Conservation (phyloP, 805 yeast species). For the Brettanomyces bruxellensis region DNA sequence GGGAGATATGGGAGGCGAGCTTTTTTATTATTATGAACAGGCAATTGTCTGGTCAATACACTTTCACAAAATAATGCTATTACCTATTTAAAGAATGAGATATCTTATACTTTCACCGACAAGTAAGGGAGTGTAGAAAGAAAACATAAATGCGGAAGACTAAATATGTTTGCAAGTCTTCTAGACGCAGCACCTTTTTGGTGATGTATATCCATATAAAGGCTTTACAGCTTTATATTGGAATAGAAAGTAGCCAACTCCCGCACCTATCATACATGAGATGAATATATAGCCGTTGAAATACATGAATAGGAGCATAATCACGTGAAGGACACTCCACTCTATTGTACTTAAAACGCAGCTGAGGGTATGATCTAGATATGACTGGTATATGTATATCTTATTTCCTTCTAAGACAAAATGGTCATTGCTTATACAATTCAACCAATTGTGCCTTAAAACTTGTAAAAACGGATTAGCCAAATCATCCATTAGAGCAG, state of each 20-base stretch:
- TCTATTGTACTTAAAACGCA: slow-evolving; percentile 11
- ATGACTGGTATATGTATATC: slow-evolving; percentile 10
- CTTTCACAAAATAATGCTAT: no score
- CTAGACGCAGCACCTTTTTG: slow-evolving; percentile 13
- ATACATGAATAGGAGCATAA: slow-evolving; percentile 13
- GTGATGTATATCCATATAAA: slow-evolving; percentile 3
- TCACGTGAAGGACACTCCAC: slow-evolving; percentile 12
- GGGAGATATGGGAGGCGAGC: background rate
- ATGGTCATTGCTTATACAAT: slow-evolving; percentile 6
- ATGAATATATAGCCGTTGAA: slow-evolving; percentile 12
- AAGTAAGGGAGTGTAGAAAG: no score
- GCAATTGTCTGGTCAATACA: no score
- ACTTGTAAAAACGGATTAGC: slow-evolving; percentile 8
- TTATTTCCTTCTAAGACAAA: slow-evolving; percentile 7
- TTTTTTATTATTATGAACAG: no score
- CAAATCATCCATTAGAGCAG: slow-evolving; percentile 2
- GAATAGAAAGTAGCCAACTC: slow-evolving; percentile 9
- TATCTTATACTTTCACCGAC: no score
- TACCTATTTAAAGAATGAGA: no score
- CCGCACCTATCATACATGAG: slow-evolving; percentile 14
- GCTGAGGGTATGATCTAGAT: slow-evolving; percentile 7
- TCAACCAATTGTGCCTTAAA: slow-evolving; percentile 10
- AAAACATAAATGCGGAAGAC: no score
- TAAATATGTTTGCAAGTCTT: background rate
- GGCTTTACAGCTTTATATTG: slow-evolving; percentile 6